Percentiles rank a stretch among this genome's conserved stretches.
Evolutionary conservation across 176 grass and related monocot species (phyloP).

Genomic region (Zoysia pacifica): DNA sequence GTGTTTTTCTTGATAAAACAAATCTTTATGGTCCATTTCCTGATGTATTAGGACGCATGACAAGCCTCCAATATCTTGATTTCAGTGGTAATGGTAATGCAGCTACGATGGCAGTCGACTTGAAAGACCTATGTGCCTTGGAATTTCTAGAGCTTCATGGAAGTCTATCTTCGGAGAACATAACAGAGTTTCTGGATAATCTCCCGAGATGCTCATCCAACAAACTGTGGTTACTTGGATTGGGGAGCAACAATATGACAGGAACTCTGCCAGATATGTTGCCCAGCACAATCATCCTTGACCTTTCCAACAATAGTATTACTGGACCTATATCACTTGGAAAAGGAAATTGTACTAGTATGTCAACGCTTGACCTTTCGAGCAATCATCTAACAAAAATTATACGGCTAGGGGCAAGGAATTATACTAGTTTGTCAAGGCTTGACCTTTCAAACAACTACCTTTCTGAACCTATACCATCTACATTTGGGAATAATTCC

Average conservation of each 20-base stretch:
- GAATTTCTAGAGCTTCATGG: background rate
- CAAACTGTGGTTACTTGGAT: background rate
- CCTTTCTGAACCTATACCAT: no score
- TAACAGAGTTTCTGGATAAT: background rate
- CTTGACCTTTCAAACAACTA: no score
- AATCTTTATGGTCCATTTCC: constrained; percentile 1
- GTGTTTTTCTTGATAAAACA: background rate
- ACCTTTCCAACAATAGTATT: background rate
- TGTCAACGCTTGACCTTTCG: no score
- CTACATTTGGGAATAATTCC: no score
- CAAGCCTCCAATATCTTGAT: background rate
- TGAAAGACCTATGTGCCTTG: constrained; percentile 11
- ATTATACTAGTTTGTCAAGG: no score
- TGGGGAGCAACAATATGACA: background rate
- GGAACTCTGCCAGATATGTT: background rate
- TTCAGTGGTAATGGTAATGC: background rate
- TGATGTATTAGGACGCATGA: background rate
- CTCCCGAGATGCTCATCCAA: background rate
- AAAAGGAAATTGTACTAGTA: background rate
- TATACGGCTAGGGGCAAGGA: no score
- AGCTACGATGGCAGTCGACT: background rate
- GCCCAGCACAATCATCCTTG: background rate
- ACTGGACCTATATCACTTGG: background rate
- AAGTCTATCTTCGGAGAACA: constrained; percentile 7
- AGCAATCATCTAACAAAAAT: no score